These are phyloP conservation scores for Lodderomyces metapsilosis DNA, from an alignment of 1,139 yeast genomes.

Conservation along the genomic window DNA sequence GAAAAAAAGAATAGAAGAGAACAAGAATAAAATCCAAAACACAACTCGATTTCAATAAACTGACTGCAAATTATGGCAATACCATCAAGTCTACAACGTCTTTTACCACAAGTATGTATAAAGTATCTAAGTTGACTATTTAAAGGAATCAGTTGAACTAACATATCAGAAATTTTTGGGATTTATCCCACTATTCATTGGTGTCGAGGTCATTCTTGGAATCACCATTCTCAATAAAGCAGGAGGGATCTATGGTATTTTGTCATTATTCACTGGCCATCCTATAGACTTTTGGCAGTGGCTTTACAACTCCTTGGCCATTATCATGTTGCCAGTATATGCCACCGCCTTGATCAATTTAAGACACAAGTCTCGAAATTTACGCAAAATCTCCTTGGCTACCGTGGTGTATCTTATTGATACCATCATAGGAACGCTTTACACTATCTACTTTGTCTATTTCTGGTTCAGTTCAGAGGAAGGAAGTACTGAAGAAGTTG, in stretches of 20 bases:
- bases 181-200: constrained; percentile 74
- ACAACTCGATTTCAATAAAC: too few relatives aligned
- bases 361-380: constrained; percentile 28
- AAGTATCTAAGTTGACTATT: not conserved
- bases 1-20: constrained; percentile 4
- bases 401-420: constrained; percentile 66
- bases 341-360: constrained; percentile 55
- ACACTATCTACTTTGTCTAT: constrained; percentile 70
- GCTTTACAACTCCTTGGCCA: constrained; percentile 70
- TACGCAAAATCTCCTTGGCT: constrained; percentile 54
- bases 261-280: constrained; percentile 87
- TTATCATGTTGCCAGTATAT: constrained; percentile 65
- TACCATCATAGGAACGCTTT: constrained; percentile 62
- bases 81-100: constrained; percentile 15
- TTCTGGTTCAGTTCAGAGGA: constrained; percentile 68
- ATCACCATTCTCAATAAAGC: constrained; percentile 83
- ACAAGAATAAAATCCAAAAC: not conserved
- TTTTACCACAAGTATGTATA: constrained; percentile 29
- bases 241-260: constrained; percentile 82
- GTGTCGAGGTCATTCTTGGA: constrained; percentile 82
- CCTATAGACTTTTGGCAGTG: constrained; percentile 83
- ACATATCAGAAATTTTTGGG: constrained; percentile 51
- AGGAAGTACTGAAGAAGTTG: constrained; percentile 13
- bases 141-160: constrained; percentile 11
- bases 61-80: constrained; percentile 13